A percentile compares a stretch with the other conserved stretches of the same genome.
Conservation (phyloP, 2,329 filamentous ascomycete genomes). For the Talaromyces pinophilus region DNA sequence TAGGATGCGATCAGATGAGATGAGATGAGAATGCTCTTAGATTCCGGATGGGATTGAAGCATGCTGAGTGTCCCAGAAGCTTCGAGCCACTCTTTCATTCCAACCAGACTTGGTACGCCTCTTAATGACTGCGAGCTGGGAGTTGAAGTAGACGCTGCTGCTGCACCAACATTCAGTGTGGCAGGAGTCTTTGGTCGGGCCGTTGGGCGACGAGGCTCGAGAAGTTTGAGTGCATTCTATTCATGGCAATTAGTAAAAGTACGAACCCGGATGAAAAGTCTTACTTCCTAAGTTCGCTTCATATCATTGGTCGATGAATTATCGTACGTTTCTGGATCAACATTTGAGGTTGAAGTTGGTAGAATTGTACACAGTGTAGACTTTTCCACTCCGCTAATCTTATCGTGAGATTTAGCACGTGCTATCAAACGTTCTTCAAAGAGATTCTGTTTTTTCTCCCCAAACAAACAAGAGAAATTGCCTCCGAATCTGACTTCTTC, state of each 20-base stretch:
- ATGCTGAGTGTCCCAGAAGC: constrained; percentile 35
- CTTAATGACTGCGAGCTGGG: constrained; percentile 23
- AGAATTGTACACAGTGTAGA: background rate
- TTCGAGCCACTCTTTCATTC: constrained; percentile 38
- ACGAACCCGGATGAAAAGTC: background rate
- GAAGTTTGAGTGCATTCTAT: constrained; percentile 31
- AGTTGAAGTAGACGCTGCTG: background rate
- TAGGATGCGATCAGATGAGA: background rate
- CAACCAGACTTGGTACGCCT: constrained; percentile 34
- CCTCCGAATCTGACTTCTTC: background rate
- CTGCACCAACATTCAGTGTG: background rate
- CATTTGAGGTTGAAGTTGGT: background rate
- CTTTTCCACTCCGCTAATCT: background rate
- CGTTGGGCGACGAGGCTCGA: constrained; percentile 28
- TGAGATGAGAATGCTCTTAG: constrained; percentile 15
- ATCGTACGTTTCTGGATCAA: background rate
- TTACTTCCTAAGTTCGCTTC: background rate
- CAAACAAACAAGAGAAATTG: background rate
- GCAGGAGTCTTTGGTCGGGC: constrained; percentile 25
- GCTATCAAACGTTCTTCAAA: background rate
- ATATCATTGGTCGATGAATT: background rate
- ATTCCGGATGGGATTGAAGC: background rate
- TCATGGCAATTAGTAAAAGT: background rate
- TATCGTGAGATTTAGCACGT: background rate
- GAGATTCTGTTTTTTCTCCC: background rate